Conservation (phyloP, 2,329 filamentous ascomycete genomes). For the Ilyonectria robusta region DNA sequence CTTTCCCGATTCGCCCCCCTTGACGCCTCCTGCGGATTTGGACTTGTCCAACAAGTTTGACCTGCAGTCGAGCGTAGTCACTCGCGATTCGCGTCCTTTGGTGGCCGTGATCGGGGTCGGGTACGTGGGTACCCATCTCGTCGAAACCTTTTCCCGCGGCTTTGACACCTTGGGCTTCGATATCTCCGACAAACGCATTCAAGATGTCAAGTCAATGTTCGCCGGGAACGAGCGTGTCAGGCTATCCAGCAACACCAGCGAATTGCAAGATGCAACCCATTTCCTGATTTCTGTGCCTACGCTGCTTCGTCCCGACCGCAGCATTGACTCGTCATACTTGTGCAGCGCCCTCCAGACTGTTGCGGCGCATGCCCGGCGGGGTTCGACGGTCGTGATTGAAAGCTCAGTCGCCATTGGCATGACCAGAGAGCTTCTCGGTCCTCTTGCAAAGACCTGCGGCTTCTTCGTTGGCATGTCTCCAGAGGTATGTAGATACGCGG, state of each 20-base stretch:
- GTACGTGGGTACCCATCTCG: slow-evolving; percentile 65
- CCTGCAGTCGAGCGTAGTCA: too few relatives aligned
- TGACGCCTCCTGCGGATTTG: too few relatives aligned
- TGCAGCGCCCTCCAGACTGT: slow-evolving; percentile 60
- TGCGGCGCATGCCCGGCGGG: slow-evolving; percentile 55
- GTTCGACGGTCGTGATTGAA: slow-evolving; percentile 63
- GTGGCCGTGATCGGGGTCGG: slow-evolving; percentile 67
- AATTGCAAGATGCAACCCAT: slow-evolving; percentile 56
- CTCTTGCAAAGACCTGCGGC: slow-evolving; percentile 55
- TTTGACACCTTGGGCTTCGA: slow-evolving; percentile 43
- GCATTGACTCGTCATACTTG: slow-evolving; percentile 62
- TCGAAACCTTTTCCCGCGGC: slow-evolving; percentile 56
- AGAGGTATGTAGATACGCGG: slow-evolving; percentile 37
- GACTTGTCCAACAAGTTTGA: too few relatives aligned
- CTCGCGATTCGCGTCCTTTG: slow-evolving; percentile 39
- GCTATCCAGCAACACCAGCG: too few relatives aligned
- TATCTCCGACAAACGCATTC: slow-evolving; percentile 53
- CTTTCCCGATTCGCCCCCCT: too few relatives aligned
- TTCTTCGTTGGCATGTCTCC: slow-evolving; percentile 65
- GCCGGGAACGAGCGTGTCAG: too few relatives aligned
- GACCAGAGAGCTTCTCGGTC: slow-evolving; percentile 63
- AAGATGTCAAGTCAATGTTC: too few relatives aligned
- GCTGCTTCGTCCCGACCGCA: slow-evolving; percentile 60
- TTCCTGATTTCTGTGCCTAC: slow-evolving; percentile 68
- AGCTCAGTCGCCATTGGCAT: slow-evolving; percentile 44